A percentile compares a stretch with the other conserved stretches of the same genome.
These are phyloP conservation scores for Pezicula neosporulosa DNA, from an alignment of 2,329 filamentous ascomycete species.

Conservation along the genomic window DNA sequence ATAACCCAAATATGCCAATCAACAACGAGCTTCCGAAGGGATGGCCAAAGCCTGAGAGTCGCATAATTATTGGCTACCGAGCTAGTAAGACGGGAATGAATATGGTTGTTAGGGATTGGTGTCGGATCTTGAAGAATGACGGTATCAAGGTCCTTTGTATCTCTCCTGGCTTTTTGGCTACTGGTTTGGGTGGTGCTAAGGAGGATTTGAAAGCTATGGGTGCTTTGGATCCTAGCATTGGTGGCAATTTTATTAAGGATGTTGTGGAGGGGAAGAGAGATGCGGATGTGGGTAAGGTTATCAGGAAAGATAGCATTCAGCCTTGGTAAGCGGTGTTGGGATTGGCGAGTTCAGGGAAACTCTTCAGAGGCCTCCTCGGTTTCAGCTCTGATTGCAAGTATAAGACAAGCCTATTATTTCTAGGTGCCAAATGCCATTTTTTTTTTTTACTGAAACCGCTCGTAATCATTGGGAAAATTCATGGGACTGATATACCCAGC, in stretches of 20 bases:
- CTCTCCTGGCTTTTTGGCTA: conserved; percentile 46
- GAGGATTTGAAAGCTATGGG: conserved; percentile 22
- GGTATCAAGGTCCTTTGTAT: conserved; percentile 47
- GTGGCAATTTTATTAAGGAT: conserved; percentile 34
- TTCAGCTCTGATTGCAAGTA: too few species aligned
- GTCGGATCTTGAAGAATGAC: conserved; percentile 39
- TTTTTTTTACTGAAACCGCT: too few species aligned
- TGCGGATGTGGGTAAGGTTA: conserved; percentile 35
- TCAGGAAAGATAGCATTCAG: conserved; percentile 20
- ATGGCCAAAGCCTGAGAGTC: conserved; percentile 36
- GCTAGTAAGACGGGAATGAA: conserved; percentile 41
- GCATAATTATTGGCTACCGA: conserved; percentile 32
- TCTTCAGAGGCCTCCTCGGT: too few species aligned
- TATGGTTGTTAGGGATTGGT: conserved; percentile 46
- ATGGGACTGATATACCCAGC: too few species aligned
- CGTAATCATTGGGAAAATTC: too few species aligned
- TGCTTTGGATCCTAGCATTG: conserved; percentile 31
- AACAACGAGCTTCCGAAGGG: conserved; percentile 26
- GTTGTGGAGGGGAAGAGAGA: conserved; percentile 39
- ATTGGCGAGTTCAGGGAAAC: background rate
- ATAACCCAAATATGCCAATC: conserved; percentile 5
- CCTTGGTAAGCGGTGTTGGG: conserved; percentile 13
- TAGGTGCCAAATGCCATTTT: too few species aligned
- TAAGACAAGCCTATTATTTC: too few species aligned
- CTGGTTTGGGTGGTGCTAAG: conserved; percentile 28